Conservation (phyloP, 2,329 filamentous ascomycete species). For the Zymoseptoria pseudotritici region DNA sequence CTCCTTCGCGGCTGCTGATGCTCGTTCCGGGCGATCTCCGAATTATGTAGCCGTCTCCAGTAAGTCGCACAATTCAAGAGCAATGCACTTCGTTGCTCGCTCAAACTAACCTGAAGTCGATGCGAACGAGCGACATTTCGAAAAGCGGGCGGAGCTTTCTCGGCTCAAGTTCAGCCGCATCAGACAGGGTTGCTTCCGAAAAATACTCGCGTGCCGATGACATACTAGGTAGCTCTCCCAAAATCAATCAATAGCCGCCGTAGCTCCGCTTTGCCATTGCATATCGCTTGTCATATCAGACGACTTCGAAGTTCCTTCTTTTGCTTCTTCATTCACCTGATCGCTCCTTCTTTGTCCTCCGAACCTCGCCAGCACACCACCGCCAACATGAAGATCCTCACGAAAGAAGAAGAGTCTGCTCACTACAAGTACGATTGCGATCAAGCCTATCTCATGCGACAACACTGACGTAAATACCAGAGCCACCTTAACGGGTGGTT, state of each 20-base stretch:
- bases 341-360: background rate
- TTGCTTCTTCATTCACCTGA: background rate
- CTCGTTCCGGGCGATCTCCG: background rate
- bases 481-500: conserved; percentile 70
- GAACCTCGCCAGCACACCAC: conserved; percentile 7
- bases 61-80: background rate
- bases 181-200: background rate
- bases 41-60: background rate
- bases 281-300: background rate
- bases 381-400: conserved; percentile 80
- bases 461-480: conserved; percentile 30
- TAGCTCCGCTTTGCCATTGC: conserved; percentile 3
- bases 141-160: background rate
- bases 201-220: background rate
- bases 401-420: conserved; percentile 80
- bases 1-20: background rate
- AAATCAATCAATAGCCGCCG: conserved; percentile 1
- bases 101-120: background rate
- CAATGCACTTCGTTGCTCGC: background rate
- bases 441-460: background rate
- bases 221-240: conserved; percentile 1
- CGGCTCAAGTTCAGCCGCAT: background rate
- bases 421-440: conserved; percentile 61
- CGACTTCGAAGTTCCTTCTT: background rate
- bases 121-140: background rate